Evolutionary conservation across 345 rosid species (phyloP).

Genomic region (Pugionium dolabratum): DNA sequence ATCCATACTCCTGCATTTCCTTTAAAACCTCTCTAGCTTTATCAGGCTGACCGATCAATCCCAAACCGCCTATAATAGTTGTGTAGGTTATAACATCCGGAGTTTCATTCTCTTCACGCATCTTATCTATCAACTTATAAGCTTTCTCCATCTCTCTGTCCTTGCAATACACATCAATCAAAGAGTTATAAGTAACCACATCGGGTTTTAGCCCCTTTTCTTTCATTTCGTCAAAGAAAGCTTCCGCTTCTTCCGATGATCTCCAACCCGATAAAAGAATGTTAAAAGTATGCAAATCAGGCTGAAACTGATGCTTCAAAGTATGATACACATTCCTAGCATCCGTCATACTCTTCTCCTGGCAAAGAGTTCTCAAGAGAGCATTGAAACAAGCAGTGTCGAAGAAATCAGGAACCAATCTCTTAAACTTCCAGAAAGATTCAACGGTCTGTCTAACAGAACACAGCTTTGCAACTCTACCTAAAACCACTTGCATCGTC

Average conservation of each 20-base stretch:
- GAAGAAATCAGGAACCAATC: conserved; percentile 56
- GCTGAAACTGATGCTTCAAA: conserved; percentile 62
- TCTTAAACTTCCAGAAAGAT: conserved; percentile 69
- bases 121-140: conserved; percentile 53
- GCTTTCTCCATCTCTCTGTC: conserved; percentile 70
- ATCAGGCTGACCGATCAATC: conserved; percentile 93
- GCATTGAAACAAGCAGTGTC: conserved; percentile 71
- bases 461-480: conserved; percentile 76
- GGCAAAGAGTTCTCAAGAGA: conserved; percentile 76
- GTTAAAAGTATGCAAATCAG: conserved; percentile 79
- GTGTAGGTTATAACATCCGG: conserved; percentile 85
- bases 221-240: conserved; percentile 70
- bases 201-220: conserved; percentile 73
- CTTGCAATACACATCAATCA: conserved; percentile 87
- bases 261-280: conserved; percentile 88
- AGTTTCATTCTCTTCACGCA: conserved; percentile 58
- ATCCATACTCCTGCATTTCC: conserved; percentile 87
- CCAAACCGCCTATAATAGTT: conserved; percentile 73
- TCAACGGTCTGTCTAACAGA: conserved; percentile 75
- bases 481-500: conserved; percentile 80
- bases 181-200: conserved; percentile 73
- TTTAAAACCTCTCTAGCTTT: conserved; percentile 69
- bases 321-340: conserved; percentile 84
- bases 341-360: conserved; percentile 87
- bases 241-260: conserved; percentile 71